Evolutionary conservation across 352 stramenopile species (phyloP).

Genomic region (Phytophthora aleatoria): DNA sequence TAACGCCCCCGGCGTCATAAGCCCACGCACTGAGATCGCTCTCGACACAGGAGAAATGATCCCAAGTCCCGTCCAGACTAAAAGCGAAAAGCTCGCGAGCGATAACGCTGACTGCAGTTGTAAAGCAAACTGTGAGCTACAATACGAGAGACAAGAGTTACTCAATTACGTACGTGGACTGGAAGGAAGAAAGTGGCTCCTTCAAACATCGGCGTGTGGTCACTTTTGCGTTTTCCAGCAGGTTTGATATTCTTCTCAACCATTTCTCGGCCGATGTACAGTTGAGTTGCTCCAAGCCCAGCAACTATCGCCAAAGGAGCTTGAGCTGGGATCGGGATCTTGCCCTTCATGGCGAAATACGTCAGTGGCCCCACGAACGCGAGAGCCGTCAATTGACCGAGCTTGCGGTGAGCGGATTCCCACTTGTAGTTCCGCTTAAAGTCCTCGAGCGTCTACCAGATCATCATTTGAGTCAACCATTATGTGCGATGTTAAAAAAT

Average conservation of each 20-base stretch:
- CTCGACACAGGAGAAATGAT: slow-evolving; percentile 57
- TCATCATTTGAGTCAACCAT: slow-evolving; percentile 1
- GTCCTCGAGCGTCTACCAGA: slow-evolving; percentile 89
- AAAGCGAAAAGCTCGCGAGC: slow-evolving; percentile 63
- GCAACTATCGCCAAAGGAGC: slow-evolving; percentile 45
- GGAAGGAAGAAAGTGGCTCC: slow-evolving; percentile 53
- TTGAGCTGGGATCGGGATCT: slow-evolving; percentile 59
- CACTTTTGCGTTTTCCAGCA: slow-evolving; percentile 18
- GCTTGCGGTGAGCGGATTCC: slow-evolving; percentile 92
- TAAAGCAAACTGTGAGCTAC: not conserved
- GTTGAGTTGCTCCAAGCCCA: slow-evolving; percentile 48
- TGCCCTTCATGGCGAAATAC: slow-evolving; percentile 90
- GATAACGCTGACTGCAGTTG: slow-evolving; percentile 52
- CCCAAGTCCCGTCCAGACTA: slow-evolving; percentile 68
- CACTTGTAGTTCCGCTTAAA: slow-evolving; percentile 97
- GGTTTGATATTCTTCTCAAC: slow-evolving; percentile 46
- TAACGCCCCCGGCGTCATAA: slow-evolving; percentile 46
- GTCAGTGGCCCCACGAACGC: slow-evolving; percentile 88
- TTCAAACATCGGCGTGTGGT: slow-evolving; percentile 27
- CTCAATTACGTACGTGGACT: slow-evolving; percentile 40
- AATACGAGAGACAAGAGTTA: not conserved
- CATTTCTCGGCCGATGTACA: slow-evolving; percentile 61
- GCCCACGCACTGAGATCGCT: slow-evolving; percentile 57
- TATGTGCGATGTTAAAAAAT: not conserved
- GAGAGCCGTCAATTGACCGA: slow-evolving; percentile 91